Percentiles rank a stretch among this genome's conserved stretches.
Evolutionary conservation across 192 early-diverging fungal genomes (phyloP).

Genomic region (Coemansia sp.): DNA sequence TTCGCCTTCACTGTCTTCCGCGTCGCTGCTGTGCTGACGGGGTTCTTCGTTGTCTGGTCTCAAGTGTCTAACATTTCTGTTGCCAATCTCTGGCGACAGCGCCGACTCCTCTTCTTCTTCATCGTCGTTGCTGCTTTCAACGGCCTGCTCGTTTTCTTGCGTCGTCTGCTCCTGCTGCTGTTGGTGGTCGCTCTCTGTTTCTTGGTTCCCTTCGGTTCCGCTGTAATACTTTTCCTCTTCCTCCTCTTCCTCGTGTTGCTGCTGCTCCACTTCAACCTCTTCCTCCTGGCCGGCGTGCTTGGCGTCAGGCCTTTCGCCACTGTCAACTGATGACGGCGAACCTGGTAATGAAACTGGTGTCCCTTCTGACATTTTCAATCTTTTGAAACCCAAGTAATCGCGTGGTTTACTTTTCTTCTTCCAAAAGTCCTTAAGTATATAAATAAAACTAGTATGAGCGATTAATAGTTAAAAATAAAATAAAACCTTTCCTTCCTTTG

Average conservation of each 20-base stretch:
- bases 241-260: conserved; percentile 1
- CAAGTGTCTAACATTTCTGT: not conserved
- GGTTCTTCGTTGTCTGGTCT: not conserved
- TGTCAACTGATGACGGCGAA: not conserved
- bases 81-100: not conserved
- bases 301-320: not conserved
- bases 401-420: no score
- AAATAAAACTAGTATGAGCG: no score
- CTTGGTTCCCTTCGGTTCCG: not conserved
- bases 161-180: not conserved
- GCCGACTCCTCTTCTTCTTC: not conserved
- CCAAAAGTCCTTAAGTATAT: no score
- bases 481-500: not conserved
- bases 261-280: not conserved
- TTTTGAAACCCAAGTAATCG: not conserved
- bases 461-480: no score
- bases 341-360: conserved; percentile 4
- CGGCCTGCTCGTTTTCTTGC: not conserved
- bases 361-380: conserved; percentile 17
- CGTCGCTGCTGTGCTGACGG: not conserved
- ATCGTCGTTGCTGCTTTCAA: not conserved
- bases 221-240: conserved; percentile 12
- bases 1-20: not conserved
- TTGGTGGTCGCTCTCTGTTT: not conserved
- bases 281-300: conserved; percentile 1